Conservation (phyloP, 192 early-diverging fungal species). For the Pecoramyces ruminantium region DNA sequence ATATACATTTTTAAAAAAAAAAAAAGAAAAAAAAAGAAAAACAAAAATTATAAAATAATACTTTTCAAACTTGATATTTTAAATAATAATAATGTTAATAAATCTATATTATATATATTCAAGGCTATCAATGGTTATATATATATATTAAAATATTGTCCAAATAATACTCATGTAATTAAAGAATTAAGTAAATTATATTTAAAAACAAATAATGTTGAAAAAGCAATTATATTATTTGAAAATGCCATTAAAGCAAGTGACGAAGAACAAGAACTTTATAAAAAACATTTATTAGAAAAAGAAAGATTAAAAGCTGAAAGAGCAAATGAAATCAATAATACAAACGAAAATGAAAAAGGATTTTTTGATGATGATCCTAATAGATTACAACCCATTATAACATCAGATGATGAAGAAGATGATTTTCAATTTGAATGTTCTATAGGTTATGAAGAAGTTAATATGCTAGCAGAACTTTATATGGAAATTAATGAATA, state of each 20-base stretch:
- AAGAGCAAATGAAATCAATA: constrained; percentile 3
- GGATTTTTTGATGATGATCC: constrained; percentile 13
- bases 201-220: neutral
- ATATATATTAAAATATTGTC: constrained; percentile 32
- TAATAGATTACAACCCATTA: constrained; percentile 7
- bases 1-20: no score
- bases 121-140: constrained; percentile 39
- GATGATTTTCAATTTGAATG: constrained; percentile 10
- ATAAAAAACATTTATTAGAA: constrained; percentile 15
- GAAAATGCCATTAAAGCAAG: neutral
- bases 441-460: constrained; percentile 57
- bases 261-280: constrained; percentile 1
- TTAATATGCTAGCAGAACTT: constrained; percentile 75
- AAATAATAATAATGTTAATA: no score
- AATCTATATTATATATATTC: constrained; percentile 8
- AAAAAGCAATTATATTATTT: neutral
- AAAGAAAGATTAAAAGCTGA: constrained; percentile 10
- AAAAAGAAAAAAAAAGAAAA: no score
- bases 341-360: constrained; percentile 9
- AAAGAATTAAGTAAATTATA: constrained; percentile 40
- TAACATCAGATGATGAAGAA: constrained; percentile 9
- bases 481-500: constrained; percentile 67
- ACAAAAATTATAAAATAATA: no score
- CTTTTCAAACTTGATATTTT: no score
- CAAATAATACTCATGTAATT: constrained; percentile 49